phyloP scores from a whole-genome alignment of 1,284 basidiomycete genomes.

The Ceratobasidium sp. region DNA sequence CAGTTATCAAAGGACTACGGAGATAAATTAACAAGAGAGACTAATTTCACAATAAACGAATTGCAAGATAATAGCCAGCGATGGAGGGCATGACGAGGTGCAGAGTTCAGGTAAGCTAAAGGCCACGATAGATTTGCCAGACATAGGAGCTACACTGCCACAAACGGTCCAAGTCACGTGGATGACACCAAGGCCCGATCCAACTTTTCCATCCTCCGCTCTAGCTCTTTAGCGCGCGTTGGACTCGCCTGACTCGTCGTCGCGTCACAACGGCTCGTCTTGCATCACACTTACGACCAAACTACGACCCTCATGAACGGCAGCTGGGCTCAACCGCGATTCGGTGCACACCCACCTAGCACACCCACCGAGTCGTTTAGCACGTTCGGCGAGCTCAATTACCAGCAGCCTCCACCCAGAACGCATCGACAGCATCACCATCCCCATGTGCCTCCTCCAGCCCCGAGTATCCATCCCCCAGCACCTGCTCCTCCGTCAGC shows the following conservation, averaged over 20 bases:
- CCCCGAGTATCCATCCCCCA: neutral
- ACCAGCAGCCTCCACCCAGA: neutral
- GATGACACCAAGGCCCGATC: slow-evolving; percentile 10
- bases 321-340: slow-evolving; percentile 3
- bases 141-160: slow-evolving; percentile 1
- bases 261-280: neutral
- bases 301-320: slow-evolving; percentile 18
- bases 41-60: neutral
- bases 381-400: neutral
- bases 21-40: neutral
- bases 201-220: slow-evolving; percentile 28
- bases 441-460: neutral
- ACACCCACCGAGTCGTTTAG: slow-evolving; percentile 13
- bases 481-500: slow-evolving; percentile 2
- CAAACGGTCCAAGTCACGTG: slow-evolving; percentile 5
- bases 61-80: no score
- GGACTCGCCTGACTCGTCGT: neutral
- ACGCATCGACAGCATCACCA: neutral
- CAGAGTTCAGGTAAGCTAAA: no score
- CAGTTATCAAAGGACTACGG: neutral
- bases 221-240: neutral
- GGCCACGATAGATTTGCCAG: no score
- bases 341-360: slow-evolving; percentile 1
- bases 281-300: neutral
- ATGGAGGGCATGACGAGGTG: no score